These are phyloP conservation scores for Hypoxylon sp. DNA, from an alignment of 2,329 filamentous ascomycete species.

Conservation along the genomic window DNA sequence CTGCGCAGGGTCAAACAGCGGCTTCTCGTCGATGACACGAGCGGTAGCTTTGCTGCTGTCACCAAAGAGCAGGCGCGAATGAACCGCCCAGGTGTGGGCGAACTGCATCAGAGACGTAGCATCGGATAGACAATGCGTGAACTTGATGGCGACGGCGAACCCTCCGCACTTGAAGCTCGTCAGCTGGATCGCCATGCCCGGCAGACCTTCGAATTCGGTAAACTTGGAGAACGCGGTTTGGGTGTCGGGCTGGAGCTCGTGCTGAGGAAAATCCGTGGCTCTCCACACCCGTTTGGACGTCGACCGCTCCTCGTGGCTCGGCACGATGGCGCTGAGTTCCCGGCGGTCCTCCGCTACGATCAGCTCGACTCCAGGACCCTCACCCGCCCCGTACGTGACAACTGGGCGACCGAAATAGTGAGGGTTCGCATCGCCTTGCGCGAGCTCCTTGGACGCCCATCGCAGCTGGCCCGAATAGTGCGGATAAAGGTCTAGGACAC, in stretches of 20 bases:
- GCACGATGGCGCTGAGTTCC: constrained; percentile 45
- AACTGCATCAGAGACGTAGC: constrained; percentile 54
- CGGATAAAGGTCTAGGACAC: constrained; percentile 50
- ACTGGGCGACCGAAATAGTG: constrained; percentile 46
- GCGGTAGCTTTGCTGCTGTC: not conserved
- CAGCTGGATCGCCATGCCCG: constrained; percentile 50
- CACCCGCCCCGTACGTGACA: constrained; percentile 46
- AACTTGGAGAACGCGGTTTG: constrained; percentile 47
- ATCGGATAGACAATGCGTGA: constrained; percentile 56
- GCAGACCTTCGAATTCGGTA: constrained; percentile 41
- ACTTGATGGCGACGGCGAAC: constrained; percentile 51
- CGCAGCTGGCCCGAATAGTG: constrained; percentile 54
- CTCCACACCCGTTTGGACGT: constrained; percentile 45
- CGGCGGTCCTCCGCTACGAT: constrained; percentile 43
- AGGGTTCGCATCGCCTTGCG: constrained; percentile 29
- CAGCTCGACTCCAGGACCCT: constrained; percentile 54
- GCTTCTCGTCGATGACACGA: not conserved
- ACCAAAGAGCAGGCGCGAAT: constrained; percentile 35
- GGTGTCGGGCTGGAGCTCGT: constrained; percentile 46
- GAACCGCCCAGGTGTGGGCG: constrained; percentile 51
- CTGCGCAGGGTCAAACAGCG: constrained; percentile 51
- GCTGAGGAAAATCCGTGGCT: constrained; percentile 46
- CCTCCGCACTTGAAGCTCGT: constrained; percentile 51
- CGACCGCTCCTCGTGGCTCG: constrained; percentile 33
- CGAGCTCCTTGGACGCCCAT: constrained; percentile 44